Evolutionary conservation across 495 filamentous ascomycete species (phyloP).

Genomic region (Aspergillus carlsbadensis): DNA sequence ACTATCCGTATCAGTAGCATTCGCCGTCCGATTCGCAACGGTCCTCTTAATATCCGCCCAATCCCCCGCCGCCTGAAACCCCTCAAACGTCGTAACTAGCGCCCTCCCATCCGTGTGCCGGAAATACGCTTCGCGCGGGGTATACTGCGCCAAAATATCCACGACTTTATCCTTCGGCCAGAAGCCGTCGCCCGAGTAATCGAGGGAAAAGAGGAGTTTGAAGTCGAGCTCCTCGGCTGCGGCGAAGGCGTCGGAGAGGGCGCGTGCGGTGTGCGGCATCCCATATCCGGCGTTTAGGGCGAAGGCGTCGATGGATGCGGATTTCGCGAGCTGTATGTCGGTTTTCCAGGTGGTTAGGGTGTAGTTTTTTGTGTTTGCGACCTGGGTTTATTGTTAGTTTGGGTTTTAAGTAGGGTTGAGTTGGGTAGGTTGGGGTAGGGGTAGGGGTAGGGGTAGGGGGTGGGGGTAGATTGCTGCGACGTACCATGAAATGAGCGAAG

Average conservation of each 20-base stretch:
- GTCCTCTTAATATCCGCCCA: constrained; percentile 56
- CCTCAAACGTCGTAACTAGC: constrained; percentile 76
- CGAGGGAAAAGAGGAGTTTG: constrained; percentile 71
- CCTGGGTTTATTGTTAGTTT: constrained; percentile 10
- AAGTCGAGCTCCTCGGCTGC: constrained; percentile 57
- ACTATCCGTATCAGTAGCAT: neutral
- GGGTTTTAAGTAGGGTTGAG: neutral
- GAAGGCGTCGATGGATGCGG: constrained; percentile 69
- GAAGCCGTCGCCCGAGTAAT: constrained; percentile 55
- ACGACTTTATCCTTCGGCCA: constrained; percentile 59
- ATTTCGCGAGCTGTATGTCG: constrained; percentile 61
- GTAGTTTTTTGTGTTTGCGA: constrained; percentile 29
- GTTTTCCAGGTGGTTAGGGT: constrained; percentile 48
- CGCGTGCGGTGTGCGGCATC: constrained; percentile 41
- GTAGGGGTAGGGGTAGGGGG: neutral
- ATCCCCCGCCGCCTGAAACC: constrained; percentile 54
- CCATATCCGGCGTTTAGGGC: constrained; percentile 64
- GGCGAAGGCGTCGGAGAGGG: constrained; percentile 53
- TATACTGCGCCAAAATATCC: constrained; percentile 54
- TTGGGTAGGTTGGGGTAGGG: neutral
- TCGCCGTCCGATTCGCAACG: constrained; percentile 20
- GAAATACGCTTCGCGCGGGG: constrained; percentile 51
- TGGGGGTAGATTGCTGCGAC: neutral
- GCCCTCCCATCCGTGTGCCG: constrained; percentile 43
- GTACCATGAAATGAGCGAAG: constrained; percentile 14